These are phyloP conservation scores for Bryum argenteum DNA, from an alignment of 225 moss, liverwort and hornwort genomes.

Conservation along the genomic window DNA sequence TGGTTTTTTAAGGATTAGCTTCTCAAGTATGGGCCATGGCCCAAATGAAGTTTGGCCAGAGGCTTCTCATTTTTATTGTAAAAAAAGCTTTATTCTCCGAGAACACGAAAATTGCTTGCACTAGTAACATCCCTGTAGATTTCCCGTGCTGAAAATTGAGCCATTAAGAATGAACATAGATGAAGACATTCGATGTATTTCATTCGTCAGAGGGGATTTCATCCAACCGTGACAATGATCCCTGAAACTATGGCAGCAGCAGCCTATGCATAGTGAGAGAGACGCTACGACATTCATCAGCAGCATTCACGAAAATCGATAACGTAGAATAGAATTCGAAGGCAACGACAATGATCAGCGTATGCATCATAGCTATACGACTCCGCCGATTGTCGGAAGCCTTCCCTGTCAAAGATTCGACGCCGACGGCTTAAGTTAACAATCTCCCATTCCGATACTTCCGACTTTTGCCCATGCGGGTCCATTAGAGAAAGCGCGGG, in stretches of 20 bases:
- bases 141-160: no score
- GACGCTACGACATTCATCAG: not conserved
- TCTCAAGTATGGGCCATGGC: no score
- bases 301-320: not conserved
- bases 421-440: not conserved
- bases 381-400: not conserved
- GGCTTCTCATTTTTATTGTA: no score
- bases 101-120: no score
- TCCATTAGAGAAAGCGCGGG: conserved; percentile 3
- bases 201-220: not conserved
- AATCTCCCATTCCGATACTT: no score
- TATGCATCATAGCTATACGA: not conserved
- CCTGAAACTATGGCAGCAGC: conserved; percentile 12
- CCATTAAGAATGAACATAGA: no score
- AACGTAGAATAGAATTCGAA: no score
- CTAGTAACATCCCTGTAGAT: no score
- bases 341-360: not conserved
- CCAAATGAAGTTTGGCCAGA: no score
- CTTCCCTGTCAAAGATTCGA: not conserved
- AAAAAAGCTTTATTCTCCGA: no score
- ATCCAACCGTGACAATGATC: not conserved
- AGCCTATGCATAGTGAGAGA: no score
- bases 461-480: not conserved
- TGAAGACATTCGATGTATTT: not conserved
- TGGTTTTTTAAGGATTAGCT: no score